These are phyloP conservation scores for Sarcomyxa edulis DNA, from an alignment of 768 basidiomycete genomes.

Conservation along the genomic window DNA sequence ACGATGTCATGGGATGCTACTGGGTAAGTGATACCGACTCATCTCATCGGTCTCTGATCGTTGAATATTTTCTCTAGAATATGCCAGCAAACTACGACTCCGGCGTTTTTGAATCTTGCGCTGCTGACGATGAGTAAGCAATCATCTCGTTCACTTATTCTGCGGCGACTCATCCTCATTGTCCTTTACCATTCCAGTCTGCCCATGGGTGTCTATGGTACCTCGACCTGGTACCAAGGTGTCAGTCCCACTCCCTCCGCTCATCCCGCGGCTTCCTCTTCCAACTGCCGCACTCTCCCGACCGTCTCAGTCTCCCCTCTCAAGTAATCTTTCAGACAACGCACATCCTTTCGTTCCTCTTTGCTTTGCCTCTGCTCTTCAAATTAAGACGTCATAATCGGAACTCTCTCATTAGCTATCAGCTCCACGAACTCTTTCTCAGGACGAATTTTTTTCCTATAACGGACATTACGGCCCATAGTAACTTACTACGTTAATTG, in stretches of 20 bases:
- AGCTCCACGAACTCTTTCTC: too few relatives aligned
- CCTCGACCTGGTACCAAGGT: slow-evolving; percentile 68
- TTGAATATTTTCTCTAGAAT: slow-evolving; percentile 42
- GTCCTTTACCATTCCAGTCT: slow-evolving; percentile 18
- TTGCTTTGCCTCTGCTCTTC: too few relatives aligned
- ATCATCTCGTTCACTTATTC: slow-evolving; percentile 6
- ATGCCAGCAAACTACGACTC: slow-evolving; percentile 65
- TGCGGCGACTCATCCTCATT: neutral
- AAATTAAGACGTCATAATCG: too few relatives aligned
- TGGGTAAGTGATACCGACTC: slow-evolving; percentile 29
- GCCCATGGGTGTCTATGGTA: slow-evolving; percentile 71
- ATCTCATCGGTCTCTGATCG: neutral
- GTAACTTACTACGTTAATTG: too few relatives aligned
- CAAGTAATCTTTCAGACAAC: too few relatives aligned
- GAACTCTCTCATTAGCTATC: too few relatives aligned
- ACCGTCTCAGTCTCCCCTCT: too few relatives aligned
- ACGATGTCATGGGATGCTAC: slow-evolving; percentile 60
- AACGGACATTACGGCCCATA: too few relatives aligned
- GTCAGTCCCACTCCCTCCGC: slow-evolving; percentile 47
- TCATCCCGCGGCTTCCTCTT: slow-evolving; percentile 57
- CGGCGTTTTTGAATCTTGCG: slow-evolving; percentile 61
- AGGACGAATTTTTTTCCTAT: too few relatives aligned
- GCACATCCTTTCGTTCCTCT: too few relatives aligned
- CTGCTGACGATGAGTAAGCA: slow-evolving; percentile 51
- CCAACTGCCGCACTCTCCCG: too few relatives aligned